Evolutionary conservation across 495 filamentous ascomycete species (phyloP), one percentile per base, ranked within the genome.

Genomic region (Talaromyces nanjingensis): DNA sequence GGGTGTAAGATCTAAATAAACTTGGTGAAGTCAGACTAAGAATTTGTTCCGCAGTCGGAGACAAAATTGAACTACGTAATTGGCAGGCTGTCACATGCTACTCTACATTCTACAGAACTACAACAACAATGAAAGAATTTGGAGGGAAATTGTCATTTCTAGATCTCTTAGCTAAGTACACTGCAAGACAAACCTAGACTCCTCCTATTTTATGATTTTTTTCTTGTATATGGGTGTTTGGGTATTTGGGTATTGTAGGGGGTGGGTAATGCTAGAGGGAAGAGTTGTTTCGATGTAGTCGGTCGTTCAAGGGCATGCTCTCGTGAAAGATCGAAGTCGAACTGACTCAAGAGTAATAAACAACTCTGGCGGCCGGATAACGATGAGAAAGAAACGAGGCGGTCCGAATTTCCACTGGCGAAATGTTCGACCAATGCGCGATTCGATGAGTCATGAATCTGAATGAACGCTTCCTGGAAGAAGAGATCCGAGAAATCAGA

Each of bases 201-300:
- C 74, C 75, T 71, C 74, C 66, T 62, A 65, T 25, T 18, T 61
- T 70, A 63, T 66, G 70, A 61, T 67, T 65, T 65, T 67, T 65
- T 64, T 49, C 65, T 63, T 63, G 49, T 63, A 58, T 37, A 14
- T 2, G 24, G 42, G 14, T 62, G 16, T 53, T 62, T 60, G 37
- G 59, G 29, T 59, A 27, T 37, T 55, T 29, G 56, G 4, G 56
- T 33, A 37, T 42, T 31, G 18, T 18, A 59, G 25, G 29, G 11
- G 31, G 57, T 42, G 29, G 33, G 45, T 49, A 9, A 49, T 49
- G n/a, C 12, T 42, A 42, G 37, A 14, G 37, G 37, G 37, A 49
- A 20, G 20, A 24, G 11, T 9, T 33, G 6, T 12, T 54, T 18
- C 27, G 52, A 29, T 18, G 8, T 16, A 24, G 49, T 55, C 4